phyloP scores from a whole-genome alignment of 805 yeast genomes.

The Wickerhamiella brachini region DNA sequence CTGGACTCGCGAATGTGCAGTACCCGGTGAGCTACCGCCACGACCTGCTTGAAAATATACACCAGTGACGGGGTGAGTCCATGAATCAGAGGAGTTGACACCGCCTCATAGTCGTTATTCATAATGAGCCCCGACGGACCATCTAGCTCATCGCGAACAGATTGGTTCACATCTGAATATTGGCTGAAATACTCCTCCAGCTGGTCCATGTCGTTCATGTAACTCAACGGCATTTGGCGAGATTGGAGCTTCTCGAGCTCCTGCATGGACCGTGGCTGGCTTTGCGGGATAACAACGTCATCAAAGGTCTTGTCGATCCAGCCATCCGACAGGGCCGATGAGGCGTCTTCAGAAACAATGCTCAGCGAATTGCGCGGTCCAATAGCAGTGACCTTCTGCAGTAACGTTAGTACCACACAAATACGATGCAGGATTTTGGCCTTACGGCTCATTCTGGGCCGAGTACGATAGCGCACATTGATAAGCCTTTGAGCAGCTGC shows the following conservation, averaged over 20 bases:
- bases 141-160: background rate
- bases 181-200: slow-evolving; percentile 18
- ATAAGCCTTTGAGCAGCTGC: slow-evolving; percentile 67
- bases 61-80: slow-evolving; percentile 77
- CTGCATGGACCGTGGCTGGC: slow-evolving; percentile 2
- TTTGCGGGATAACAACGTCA: slow-evolving; percentile 13
- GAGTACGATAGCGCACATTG: slow-evolving; percentile 48
- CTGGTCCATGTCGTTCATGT: slow-evolving; percentile 15
- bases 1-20: slow-evolving; percentile 30
- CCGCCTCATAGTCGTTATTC: slow-evolving; percentile 11
- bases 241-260: slow-evolving; percentile 7
- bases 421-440: slow-evolving; percentile 68
- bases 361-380: slow-evolving; percentile 10
- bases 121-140: background rate
- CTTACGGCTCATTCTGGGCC: slow-evolving; percentile 57
- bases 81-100: slow-evolving; percentile 63
- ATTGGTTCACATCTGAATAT: slow-evolving; percentile 7
- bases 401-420: slow-evolving; percentile 55
- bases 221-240: slow-evolving; percentile 12
- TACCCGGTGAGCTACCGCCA: slow-evolving; percentile 49
- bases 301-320: slow-evolving; percentile 19
- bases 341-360: background rate
- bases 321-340: slow-evolving; percentile 7
- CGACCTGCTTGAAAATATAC: slow-evolving; percentile 57
- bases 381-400: slow-evolving; percentile 62